These are phyloP conservation scores for Suhomyces guaymorum DNA, from an alignment of 1,139 yeast genomes.

Conservation along the genomic window DNA sequence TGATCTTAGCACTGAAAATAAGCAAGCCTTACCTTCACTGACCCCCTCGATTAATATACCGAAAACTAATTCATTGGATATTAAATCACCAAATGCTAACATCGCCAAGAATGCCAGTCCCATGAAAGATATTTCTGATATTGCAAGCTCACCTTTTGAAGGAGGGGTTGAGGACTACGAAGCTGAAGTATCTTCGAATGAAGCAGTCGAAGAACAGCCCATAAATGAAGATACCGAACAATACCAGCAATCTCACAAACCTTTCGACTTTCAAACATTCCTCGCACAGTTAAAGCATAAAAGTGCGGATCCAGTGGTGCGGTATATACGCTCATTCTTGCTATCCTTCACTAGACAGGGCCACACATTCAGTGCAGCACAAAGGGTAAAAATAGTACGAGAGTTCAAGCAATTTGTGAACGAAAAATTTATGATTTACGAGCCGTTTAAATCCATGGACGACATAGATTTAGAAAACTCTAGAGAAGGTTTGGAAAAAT, in stretches of 20 bases:
- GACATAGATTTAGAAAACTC: constrained; percentile 67
- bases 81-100: background rate
- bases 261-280: constrained; percentile 84
- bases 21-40: background rate
- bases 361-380: constrained; percentile 64
- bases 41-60: background rate
- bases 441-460: constrained; percentile 73
- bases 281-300: constrained; percentile 68
- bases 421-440: constrained; percentile 61
- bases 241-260: constrained; percentile 44
- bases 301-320: constrained; percentile 85
- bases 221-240: too few species aligned
- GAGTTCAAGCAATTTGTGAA: constrained; percentile 76
- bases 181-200: background rate
- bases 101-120: background rate
- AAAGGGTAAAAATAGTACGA: constrained; percentile 70
- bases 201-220: background rate
- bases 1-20: background rate
- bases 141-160: constrained; percentile 8
- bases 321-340: constrained; percentile 79
- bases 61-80: background rate
- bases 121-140: constrained; percentile 7
- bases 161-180: constrained; percentile 8
- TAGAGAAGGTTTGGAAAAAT: constrained; percentile 88
- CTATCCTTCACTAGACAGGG: constrained; percentile 70